These are phyloP conservation scores for Hymenoscyphus infarciens DNA, from an alignment of 2,329 filamentous ascomycete genomes.

Conservation along the genomic window DNA sequence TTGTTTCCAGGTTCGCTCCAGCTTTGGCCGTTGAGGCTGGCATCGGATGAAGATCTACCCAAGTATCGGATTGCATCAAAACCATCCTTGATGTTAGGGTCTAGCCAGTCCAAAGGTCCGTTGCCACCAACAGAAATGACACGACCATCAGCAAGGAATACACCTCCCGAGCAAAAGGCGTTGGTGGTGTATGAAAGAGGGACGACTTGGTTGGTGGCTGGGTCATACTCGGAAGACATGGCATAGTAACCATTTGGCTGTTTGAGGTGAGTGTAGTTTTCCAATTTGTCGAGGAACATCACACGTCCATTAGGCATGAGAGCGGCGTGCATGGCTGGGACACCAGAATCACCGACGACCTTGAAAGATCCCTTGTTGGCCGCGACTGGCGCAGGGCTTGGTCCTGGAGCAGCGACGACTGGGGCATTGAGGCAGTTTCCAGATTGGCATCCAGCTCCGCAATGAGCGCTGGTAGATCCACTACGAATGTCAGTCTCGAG, in stretches of 20 bases:
- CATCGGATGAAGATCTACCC: conserved; percentile 44
- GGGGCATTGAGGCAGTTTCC: conserved; percentile 46
- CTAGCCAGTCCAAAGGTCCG: conserved; percentile 50
- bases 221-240: conserved; percentile 58
- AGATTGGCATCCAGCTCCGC: conserved; percentile 54
- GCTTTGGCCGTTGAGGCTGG: conserved; percentile 43
- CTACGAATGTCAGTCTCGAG: conserved; percentile 25
- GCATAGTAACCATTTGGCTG: conserved; percentile 53
- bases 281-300: conserved; percentile 60
- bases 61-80: conserved; percentile 56
- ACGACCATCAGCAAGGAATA: conserved; percentile 54
- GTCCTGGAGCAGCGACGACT: conserved; percentile 32
- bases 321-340: conserved; percentile 61
- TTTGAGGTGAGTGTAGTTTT: conserved; percentile 56
- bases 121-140: conserved; percentile 56
- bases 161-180: conserved; percentile 58
- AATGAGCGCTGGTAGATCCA: conserved; percentile 45
- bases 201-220: conserved; percentile 43
- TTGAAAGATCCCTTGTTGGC: conserved; percentile 45
- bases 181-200: conserved; percentile 53
- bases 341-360: conserved; percentile 52
- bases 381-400: conserved; percentile 42
- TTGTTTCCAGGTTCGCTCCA: conserved; percentile 56
- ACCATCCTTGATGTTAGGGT: conserved; percentile 56
- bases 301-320: conserved; percentile 57